phyloP scores from a whole-genome alignment of 2,329 filamentous ascomycete species.

The Talaromyces islandicus region DNA sequence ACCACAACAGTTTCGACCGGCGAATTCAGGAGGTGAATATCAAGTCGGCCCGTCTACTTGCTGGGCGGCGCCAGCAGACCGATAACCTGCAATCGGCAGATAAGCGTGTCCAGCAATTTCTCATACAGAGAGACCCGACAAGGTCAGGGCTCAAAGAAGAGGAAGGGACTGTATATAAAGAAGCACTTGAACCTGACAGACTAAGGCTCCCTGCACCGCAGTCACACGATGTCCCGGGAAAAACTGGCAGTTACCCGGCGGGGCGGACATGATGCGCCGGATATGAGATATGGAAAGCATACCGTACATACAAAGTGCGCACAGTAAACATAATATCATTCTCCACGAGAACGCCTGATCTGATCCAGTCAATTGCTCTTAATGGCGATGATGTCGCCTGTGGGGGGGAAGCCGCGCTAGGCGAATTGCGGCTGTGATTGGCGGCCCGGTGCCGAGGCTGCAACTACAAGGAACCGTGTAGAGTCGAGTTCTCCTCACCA shows the following conservation, averaged over 20 bases:
- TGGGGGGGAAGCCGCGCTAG: background rate
- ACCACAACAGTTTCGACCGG: slow-evolving; percentile 58
- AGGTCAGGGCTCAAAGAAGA: slow-evolving; percentile 40
- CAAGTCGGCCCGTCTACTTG: slow-evolving; percentile 53
- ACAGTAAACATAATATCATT: background rate
- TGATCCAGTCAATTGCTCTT: background rate
- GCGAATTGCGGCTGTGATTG: background rate
- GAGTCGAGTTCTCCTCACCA: background rate
- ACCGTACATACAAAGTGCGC: background rate
- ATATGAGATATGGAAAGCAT: background rate
- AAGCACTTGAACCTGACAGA: slow-evolving; percentile 21
- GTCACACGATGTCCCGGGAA: background rate
- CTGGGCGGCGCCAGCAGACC: slow-evolving; percentile 47
- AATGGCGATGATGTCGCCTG: background rate
- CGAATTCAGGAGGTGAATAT: slow-evolving; percentile 62
- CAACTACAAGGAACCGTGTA: background rate
- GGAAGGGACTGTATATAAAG: slow-evolving; percentile 36
- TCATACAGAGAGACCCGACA: slow-evolving; percentile 63
- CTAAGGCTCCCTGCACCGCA: background rate
- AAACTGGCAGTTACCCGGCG: background rate
- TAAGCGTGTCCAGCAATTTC: slow-evolving; percentile 68
- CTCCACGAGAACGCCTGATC: background rate
- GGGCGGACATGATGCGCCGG: background rate
- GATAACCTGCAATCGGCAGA: slow-evolving; percentile 45
- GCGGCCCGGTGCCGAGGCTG: background rate